Evolutionary conservation across 768 basidiomycete genomes (phyloP).

Genomic region (Amyloporia xantha): DNA sequence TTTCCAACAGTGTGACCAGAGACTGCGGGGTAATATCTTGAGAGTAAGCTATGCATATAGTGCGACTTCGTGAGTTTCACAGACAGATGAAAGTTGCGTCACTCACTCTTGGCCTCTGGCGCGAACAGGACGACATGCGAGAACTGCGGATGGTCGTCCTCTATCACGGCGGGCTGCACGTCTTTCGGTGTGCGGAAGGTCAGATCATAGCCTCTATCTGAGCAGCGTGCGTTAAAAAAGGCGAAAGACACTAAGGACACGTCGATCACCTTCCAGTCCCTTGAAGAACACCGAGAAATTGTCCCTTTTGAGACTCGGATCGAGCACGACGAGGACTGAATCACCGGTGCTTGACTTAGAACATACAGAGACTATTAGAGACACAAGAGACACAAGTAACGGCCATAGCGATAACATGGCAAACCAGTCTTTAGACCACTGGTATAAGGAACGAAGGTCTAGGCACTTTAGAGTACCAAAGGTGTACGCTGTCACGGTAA

Average conservation of each 20-base stretch:
- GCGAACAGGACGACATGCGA: conserved; percentile 85
- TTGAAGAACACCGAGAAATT: conserved; percentile 82
- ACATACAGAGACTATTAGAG: conserved; percentile 17
- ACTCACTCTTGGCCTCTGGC: conserved; percentile 78
- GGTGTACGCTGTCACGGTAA: not conserved
- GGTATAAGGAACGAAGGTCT: too few species aligned
- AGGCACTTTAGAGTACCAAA: not conserved
- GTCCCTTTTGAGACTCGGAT: conserved; percentile 55
- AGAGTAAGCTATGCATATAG: conserved; percentile 25
- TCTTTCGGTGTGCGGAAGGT: conserved; percentile 85
- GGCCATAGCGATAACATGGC: conserved; percentile 25
- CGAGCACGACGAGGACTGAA: conserved; percentile 80
- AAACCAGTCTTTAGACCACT: too few species aligned
- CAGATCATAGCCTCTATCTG: conserved; percentile 79
- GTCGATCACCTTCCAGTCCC: conserved; percentile 62
- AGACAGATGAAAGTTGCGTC: not conserved
- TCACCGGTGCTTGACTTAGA: conserved; percentile 78
- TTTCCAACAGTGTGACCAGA: conserved; percentile 61
- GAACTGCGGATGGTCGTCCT: conserved; percentile 70
- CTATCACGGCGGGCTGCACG: conserved; percentile 53
- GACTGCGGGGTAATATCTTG: conserved; percentile 78
- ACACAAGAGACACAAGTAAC: conserved; percentile 24
- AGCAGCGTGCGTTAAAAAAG: not conserved
- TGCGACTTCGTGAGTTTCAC: not conserved
- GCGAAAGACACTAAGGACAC: not conserved